phyloP scores from a whole-genome alignment of 192 early-diverging fungal genomes.

The Coemansia sp. region DNA sequence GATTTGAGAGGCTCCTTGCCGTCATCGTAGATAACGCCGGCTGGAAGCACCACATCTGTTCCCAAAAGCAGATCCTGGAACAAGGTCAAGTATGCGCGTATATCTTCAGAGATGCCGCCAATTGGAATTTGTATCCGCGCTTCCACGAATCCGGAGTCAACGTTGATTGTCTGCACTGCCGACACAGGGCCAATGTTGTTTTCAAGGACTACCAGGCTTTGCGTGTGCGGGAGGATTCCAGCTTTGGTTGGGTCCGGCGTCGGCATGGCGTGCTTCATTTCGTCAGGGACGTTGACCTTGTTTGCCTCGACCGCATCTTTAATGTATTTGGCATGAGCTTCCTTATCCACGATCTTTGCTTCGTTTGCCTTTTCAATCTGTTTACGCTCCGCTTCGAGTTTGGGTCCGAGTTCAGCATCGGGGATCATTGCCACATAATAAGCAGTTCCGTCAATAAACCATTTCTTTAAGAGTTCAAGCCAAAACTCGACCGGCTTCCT shows the following conservation, averaged over 20 bases:
- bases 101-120: constrained; percentile 53
- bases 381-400: constrained; percentile 32
- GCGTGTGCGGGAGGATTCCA: constrained; percentile 18
- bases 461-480: too few species aligned
- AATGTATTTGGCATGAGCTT: constrained; percentile 54
- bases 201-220: neutral
- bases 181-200: constrained; percentile 52
- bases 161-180: constrained; percentile 32
- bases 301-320: constrained; percentile 40
- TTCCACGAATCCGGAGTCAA: constrained; percentile 69
- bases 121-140: constrained; percentile 62
- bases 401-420: neutral
- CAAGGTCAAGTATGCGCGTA: constrained; percentile 71
- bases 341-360: constrained; percentile 1
- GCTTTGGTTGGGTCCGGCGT: constrained; percentile 29
- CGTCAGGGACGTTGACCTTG: constrained; percentile 52
- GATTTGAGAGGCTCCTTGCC: constrained; percentile 4
- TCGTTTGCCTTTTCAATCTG: neutral
- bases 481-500: constrained; percentile 11
- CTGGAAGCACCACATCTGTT: constrained; percentile 24
- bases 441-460: too few species aligned
- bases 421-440: too few species aligned
- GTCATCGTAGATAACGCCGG: constrained; percentile 22
- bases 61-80: constrained; percentile 78
- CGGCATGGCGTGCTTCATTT: constrained; percentile 61